Conservation (phyloP, 2,329 filamentous ascomycete species). For the Trichoderma polysporum region DNA sequence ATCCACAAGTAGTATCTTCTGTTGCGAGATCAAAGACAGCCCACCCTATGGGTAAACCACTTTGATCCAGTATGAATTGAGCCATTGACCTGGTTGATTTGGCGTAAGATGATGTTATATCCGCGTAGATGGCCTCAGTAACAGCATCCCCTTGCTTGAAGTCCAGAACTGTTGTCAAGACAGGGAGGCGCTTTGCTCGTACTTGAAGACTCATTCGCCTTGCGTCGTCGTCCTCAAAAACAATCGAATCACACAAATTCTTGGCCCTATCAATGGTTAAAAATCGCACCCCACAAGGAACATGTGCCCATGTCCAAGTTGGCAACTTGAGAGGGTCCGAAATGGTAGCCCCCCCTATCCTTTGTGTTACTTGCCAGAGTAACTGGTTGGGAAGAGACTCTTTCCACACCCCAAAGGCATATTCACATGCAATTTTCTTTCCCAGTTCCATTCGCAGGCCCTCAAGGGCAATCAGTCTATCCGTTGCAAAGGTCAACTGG, state of each 20-base stretch:
- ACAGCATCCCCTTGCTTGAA: not conserved
- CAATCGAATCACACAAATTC: constrained; percentile 18
- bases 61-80: constrained; percentile 1
- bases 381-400: constrained; percentile 24
- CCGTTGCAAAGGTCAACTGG: constrained; percentile 21
- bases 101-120: constrained; percentile 19
- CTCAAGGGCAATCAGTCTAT: constrained; percentile 23
- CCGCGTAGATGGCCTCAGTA: constrained; percentile 1
- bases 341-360: not conserved
- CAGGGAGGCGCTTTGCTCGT: not conserved
- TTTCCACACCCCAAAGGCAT: constrained; percentile 22
- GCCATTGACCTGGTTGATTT: constrained; percentile 20
- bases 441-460: constrained; percentile 22
- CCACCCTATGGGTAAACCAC: constrained; percentile 16
- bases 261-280: constrained; percentile 21
- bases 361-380: constrained; percentile 22
- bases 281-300: constrained; percentile 23
- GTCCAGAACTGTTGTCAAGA: not conserved
- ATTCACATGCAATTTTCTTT: constrained; percentile 18
- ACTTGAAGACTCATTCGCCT: constrained; percentile 2
- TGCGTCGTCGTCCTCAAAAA: not conserved
- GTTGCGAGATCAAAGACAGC: constrained; percentile 13
- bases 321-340: constrained; percentile 19
- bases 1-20: not conserved
- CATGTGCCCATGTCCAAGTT: constrained; percentile 23